Conservation (phyloP, 257 asterid genomes). For the Ajuga chamaepitys region DNA sequence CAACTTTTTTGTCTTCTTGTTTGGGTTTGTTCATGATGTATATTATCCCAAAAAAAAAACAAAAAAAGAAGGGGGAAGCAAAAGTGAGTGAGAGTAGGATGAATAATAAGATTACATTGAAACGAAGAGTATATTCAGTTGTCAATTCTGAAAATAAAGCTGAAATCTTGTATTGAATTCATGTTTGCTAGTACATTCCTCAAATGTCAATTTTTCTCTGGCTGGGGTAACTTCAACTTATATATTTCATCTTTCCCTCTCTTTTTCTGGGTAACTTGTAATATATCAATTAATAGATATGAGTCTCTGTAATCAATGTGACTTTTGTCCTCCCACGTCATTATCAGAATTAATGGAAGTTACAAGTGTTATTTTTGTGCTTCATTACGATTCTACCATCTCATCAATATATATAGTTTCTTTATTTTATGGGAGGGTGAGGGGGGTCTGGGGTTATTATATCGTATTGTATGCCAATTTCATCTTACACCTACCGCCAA, state of each 20-base stretch:
- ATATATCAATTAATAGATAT: not conserved
- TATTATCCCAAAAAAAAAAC: not conserved
- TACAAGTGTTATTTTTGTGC: no score
- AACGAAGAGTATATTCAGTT: constrained; percentile 11
- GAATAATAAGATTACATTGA: not conserved
- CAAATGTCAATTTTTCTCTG: constrained; percentile 1
- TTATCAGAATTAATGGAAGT: not conserved
- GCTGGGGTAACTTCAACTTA: not conserved
- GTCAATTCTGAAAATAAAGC: constrained; percentile 37
- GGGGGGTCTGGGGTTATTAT: no score
- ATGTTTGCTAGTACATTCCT: not conserved
- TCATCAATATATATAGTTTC: no score
- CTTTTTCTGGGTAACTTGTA: not conserved
- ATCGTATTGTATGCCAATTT: no score
- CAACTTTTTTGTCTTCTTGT: not conserved
- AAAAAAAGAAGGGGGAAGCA: not conserved
- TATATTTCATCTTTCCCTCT: constrained; percentile 1
- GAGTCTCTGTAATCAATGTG: not conserved
- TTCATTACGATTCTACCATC: no score
- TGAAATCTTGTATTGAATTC: constrained; percentile 10
- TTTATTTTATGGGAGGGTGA: no score
- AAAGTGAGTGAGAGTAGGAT: not conserved
- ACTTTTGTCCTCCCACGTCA: not conserved
- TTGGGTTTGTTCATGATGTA: constrained; percentile 15
- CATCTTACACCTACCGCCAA: no score